Base-by-base conservation (phyloP, 257 asterid species). In the Penstemon eatonii region DNA sequence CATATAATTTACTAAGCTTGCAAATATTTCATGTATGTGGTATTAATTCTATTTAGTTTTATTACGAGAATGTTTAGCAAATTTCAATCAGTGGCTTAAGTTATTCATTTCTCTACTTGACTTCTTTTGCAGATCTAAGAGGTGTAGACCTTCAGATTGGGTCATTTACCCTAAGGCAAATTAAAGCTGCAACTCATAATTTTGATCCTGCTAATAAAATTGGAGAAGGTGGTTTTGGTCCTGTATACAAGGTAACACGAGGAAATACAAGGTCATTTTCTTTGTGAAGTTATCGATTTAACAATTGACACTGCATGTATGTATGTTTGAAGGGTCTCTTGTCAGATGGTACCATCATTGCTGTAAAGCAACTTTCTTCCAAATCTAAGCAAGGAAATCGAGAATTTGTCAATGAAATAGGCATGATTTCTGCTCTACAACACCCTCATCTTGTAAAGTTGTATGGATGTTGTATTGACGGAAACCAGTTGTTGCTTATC, bases 161-260 rank as follows among this genome's bases (percentile, higher is more conserved):
- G 3, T 69, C 80, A 46, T 85, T 80, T 51, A 71, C 86, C 15
- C 69, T 80, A 40, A 70, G 79, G 56, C 88, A 85, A 72, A 73
- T 85, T 13, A 85, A 66, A 76, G 81, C 83, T 52, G 88, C 88
- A 51, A 85, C 90, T 3, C 73, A 85, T 68, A 85, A 85, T 68
- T 85, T 85, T 67, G 88, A 85, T 68, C 83, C 77, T 7, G 82
- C 80, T 59, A 76, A 80, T 69, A 85, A 85, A 75, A 82, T 85
- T 47, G 91, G 91, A 68, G 91, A 85, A 79, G 91, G 91, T 67
- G 91, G 91, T 60, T 85, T 85, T 70, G 91, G 91, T 53, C 82
- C 91, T 12, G 91, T 85, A 7, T 80, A 69, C 76, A 82, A 80
- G 88, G 91, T 85, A 67, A 36, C 50, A 11, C 50, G 12, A 54